These are phyloP conservation scores for Scleroderma citrinum DNA, from an alignment of 768 basidiomycete genomes.

Conservation along the genomic window DNA sequence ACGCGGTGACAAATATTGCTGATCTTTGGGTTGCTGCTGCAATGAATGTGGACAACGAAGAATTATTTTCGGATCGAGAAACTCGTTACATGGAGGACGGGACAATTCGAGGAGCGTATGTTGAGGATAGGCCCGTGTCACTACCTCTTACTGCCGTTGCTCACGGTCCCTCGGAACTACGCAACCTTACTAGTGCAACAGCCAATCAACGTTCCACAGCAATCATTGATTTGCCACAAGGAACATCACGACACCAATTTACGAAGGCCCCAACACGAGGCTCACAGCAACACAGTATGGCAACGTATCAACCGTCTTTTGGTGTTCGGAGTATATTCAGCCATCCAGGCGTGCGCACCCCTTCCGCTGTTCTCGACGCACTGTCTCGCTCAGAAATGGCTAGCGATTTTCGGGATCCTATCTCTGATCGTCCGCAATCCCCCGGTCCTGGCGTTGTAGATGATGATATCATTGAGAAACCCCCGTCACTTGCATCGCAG, in stretches of 20 bases:
- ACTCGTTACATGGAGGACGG: constrained; percentile 21
- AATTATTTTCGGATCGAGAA: constrained; percentile 44
- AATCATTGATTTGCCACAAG: constrained; percentile 20
- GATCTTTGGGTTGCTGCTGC: constrained; percentile 98
- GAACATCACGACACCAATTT: constrained; percentile 30
- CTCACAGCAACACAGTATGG: constrained; percentile 23
- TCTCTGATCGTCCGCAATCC: constrained; percentile 42
- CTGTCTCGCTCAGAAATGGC: constrained; percentile 43
- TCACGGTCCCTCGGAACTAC: constrained; percentile 9
- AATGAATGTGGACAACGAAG: constrained; percentile 89
- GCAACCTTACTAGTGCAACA: too few relatives aligned
- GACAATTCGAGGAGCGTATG: constrained; percentile 35
- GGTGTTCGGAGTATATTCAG: constrained; percentile 73
- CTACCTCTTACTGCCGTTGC: constrained; percentile 4
- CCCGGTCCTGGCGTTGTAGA: constrained; percentile 23
- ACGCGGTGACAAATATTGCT: constrained; percentile 89
- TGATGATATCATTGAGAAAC: constrained; percentile 45
- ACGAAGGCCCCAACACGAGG: too few relatives aligned
- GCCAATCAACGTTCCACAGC: constrained; percentile 12
- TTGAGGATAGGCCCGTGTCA: constrained; percentile 23
- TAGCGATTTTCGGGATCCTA: constrained; percentile 43
- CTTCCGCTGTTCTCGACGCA: constrained; percentile 69
- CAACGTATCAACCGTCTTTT: constrained; percentile 46
- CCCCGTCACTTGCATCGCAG: constrained; percentile 62
- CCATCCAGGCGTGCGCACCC: constrained; percentile 76